Evolutionary conservation across 768 basidiomycete genomes (phyloP).

Genomic region (Lactifluus echinatus): DNA sequence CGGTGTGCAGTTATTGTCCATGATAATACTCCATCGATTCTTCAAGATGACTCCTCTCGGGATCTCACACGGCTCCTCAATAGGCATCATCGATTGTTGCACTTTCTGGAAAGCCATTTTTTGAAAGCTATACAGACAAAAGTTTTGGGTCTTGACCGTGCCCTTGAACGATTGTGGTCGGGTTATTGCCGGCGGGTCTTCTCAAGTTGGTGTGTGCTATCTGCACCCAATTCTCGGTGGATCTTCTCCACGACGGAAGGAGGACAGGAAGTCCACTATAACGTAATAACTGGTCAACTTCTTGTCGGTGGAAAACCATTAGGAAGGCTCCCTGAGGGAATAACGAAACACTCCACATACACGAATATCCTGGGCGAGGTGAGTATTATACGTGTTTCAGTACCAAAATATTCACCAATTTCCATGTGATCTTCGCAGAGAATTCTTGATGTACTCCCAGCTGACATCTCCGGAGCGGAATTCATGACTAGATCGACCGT

Average conservation of each 20-base stretch:
- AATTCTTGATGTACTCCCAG: slow-evolving; percentile 2
- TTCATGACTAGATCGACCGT: slow-evolving; percentile 1
- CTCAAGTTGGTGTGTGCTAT: not conserved
- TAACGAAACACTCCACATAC: not conserved
- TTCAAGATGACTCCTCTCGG: not conserved
- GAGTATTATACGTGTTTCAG: too few species aligned
- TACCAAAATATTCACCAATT: too few species aligned
- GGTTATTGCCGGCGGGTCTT: not conserved
- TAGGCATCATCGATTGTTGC: slow-evolving; percentile 2
- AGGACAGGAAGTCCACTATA: slow-evolving; percentile 22
- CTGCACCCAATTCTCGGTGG: slow-evolving; percentile 1
- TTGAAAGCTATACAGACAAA: too few species aligned
- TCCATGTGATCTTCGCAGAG: not conserved
- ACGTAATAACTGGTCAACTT: not conserved
- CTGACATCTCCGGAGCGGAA: not conserved
- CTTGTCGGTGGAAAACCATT: not conserved
- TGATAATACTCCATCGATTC: slow-evolving; percentile 2
- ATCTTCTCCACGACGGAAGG: not conserved
- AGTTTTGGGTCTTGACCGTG: not conserved
- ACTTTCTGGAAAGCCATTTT: not conserved
- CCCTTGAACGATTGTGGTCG: not conserved
- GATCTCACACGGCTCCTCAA: not conserved
- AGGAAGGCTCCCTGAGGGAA: not conserved
- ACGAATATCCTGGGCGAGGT: not conserved
- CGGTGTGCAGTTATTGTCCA: slow-evolving; percentile 8